phyloP scores from a whole-genome alignment of 1,284 basidiomycete species.

The Apiotrichum siamense region DNA sequence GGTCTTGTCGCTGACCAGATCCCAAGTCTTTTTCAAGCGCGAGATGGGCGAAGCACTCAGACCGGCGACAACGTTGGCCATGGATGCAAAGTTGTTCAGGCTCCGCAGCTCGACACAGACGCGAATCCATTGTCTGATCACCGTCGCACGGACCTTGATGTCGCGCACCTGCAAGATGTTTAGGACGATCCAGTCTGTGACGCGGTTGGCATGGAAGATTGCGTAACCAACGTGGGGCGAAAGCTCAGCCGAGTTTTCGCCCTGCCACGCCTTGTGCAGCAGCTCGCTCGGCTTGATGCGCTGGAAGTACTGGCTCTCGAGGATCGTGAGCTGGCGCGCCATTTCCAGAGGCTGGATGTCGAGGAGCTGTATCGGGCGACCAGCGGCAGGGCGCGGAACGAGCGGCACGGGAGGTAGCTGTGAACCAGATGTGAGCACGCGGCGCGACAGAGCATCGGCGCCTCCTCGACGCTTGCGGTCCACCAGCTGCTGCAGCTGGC shows the following conservation, averaged over 20 bases:
- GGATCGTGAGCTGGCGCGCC: constrained; percentile 86
- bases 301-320: constrained; percentile 82
- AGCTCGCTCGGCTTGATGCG: constrained; percentile 88
- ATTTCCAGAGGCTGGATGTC: constrained; percentile 72
- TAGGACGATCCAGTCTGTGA: constrained; percentile 81
- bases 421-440: background rate
- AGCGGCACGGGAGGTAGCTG: constrained; percentile 4
- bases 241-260: constrained; percentile 15
- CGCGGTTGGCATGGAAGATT: constrained; percentile 80
- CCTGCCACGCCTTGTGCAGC: constrained; percentile 54
- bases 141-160: constrained; percentile 67
- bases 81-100: constrained; percentile 94
- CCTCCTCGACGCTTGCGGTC: constrained; percentile 59
- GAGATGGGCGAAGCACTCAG: constrained; percentile 89
- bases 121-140: constrained; percentile 83
- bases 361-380: constrained; percentile 28
- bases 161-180: constrained; percentile 75
- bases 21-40: constrained; percentile 85
- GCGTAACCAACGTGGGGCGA: constrained; percentile 60
- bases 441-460: constrained; percentile 37
- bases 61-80: constrained; percentile 93
- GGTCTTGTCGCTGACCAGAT: constrained; percentile 47
- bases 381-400: constrained; percentile 6
- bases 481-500: constrained; percentile 64
- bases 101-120: constrained; percentile 79